Conservation (phyloP, 768 basidiomycete species). For the Boletus fagicola region DNA sequence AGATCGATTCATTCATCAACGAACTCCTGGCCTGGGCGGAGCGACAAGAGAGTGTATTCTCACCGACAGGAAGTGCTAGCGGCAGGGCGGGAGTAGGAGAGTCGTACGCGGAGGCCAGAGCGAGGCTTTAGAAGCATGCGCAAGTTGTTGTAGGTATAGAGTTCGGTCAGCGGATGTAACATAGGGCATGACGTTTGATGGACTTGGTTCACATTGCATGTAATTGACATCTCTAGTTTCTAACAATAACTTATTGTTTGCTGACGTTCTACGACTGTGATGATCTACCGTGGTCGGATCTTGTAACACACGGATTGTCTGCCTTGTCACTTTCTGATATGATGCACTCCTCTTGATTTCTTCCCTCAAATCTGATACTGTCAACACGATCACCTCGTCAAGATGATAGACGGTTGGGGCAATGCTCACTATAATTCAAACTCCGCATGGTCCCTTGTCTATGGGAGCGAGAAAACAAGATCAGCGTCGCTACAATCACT, state of each 20-base stretch:
- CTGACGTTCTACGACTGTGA: background rate
- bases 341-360: background rate
- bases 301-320: background rate
- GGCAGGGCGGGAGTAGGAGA: background rate
- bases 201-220: background rate
- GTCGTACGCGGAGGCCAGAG: background rate
- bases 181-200: background rate
- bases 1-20: slow-evolving; percentile 12
- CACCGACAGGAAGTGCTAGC: background rate
- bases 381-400: too few relatives aligned
- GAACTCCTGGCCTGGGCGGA: slow-evolving; percentile 13
- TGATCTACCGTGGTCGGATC: background rate
- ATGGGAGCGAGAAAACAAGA: too few relatives aligned
- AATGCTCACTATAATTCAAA: too few relatives aligned
- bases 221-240: background rate
- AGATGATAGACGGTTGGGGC: too few relatives aligned
- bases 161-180: background rate
- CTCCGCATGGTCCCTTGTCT: too few relatives aligned
- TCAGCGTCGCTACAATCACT: too few relatives aligned
- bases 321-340: background rate
- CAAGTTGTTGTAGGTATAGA: background rate
- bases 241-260: background rate
- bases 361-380: too few relatives aligned
- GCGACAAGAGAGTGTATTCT: background rate
- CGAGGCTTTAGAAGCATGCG: slow-evolving; percentile 15